Conservation (phyloP, 768 basidiomycete species). For the Macrocybe gigantea region DNA sequence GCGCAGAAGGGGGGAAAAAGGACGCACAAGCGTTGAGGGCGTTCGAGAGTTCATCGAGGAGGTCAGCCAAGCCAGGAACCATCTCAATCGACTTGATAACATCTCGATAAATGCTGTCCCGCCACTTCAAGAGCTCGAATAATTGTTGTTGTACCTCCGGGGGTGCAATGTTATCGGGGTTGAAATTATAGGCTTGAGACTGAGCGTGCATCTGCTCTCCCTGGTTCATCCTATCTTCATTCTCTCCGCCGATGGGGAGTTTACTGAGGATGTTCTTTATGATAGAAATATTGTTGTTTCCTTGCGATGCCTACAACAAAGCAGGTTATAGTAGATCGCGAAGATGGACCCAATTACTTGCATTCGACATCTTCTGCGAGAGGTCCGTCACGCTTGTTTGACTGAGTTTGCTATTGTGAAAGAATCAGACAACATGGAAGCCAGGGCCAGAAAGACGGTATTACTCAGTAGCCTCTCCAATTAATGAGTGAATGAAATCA, state of each 20-base stretch:
- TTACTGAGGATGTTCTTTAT: conserved; percentile 43
- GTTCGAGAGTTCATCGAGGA: conserved; percentile 59
- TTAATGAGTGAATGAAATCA: conserved; percentile 61
- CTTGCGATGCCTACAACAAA: conserved; percentile 23
- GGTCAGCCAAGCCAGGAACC: conserved; percentile 52
- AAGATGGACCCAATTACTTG: conserved; percentile 4
- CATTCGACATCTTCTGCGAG: conserved; percentile 41
- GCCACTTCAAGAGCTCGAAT: conserved; percentile 54
- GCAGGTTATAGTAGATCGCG: not conserved
- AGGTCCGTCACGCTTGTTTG: conserved; percentile 59
- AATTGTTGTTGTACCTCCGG: conserved; percentile 57
- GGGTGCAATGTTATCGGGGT: conserved; percentile 58
- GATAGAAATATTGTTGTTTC: conserved; percentile 26
- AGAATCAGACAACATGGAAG: not conserved
- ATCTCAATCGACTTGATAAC: conserved; percentile 53
- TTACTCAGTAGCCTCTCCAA: conserved; percentile 63
- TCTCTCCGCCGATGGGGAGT: conserved; percentile 37
- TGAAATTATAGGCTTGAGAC: conserved; percentile 53
- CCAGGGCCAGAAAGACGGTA: conserved; percentile 8
- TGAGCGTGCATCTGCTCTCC: conserved; percentile 50
- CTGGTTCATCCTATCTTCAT: conserved; percentile 42
- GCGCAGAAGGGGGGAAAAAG: not conserved
- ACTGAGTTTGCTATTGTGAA: conserved; percentile 39
- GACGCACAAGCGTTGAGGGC: conserved; percentile 60
- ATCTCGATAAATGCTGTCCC: conserved; percentile 51